Evolutionary conservation across 208 protist species (phyloP), one percentile per base, ranked within the genome.

Genomic region (Acanthamoeba castellanii): DNA sequence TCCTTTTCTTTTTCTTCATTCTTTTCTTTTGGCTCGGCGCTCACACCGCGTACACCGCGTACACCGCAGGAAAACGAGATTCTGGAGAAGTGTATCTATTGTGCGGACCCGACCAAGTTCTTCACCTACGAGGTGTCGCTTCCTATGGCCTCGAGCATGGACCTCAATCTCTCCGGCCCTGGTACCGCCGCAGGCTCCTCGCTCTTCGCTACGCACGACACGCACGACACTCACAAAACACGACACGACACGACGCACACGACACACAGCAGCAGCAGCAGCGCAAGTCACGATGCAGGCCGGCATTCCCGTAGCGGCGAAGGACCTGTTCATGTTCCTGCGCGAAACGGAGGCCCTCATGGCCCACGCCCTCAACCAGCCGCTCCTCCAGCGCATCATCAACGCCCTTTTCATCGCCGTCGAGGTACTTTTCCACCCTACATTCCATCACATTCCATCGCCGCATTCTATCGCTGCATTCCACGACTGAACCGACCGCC

Each of bases 301-400:
- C 42, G 76, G 76, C 3, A 45, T 85, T 85, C 76, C 76, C 20
- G 76, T 85, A 5, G 76, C 76, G 25, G 76, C 76, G 22, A 85
- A 85, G 25, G 76, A 85, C 25, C 47, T 85, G 30, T 85, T 85
- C 47, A 85, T 85, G 37, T 85, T 85, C 34, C 76, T 85, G 76
- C 76, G 76, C 42, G 76, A 85, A 9, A 50, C 37, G 25, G 42
- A 85, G 76, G 76, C 76, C 25, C 76, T 85, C 76, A 45, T 8
- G 18, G 22, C 76, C 76, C 37, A 47, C 47, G 42, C 37, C 20
- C 76, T 55, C 25, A 85, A 85, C 47, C 76, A 85, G 47, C 76
- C 76, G 11, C n/a, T 85, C 30, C 76, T 85, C 14, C 76, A 85
- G 76, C 76, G 76, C 20, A 85, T 85, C 76, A 85, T 85, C 47